Percentiles rank a stretch among this genome's conserved stretches.
Evolutionary conservation across 345 rosid species (phyloP).

Genomic region (Nasturtium officinale): DNA sequence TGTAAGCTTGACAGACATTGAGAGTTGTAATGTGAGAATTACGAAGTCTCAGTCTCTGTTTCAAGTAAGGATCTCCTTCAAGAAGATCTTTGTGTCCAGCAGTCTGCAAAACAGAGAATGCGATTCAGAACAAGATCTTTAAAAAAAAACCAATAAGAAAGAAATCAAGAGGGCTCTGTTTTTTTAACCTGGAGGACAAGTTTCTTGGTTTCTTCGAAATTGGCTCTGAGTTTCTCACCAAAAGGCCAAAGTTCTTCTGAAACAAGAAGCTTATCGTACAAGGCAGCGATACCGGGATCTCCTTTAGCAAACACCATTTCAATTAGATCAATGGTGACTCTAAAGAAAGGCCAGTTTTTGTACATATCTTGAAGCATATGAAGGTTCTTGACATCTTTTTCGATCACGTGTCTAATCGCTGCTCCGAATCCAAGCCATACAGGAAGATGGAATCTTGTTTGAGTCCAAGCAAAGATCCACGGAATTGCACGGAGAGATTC

Average conservation of each 20-base stretch:
- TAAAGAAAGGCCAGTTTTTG: constrained; percentile 91
- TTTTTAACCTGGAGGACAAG: constrained; percentile 77
- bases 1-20: constrained; percentile 94
- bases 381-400: constrained; percentile 74
- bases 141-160: neutral
- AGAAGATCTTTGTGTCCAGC: constrained; percentile 96
- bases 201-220: constrained; percentile 80
- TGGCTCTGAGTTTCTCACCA: constrained; percentile 66
- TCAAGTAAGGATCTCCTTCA: constrained; percentile 94
- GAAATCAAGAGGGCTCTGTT: constrained; percentile 12
- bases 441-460: constrained; percentile 97
- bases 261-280: constrained; percentile 88
- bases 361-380: constrained; percentile 89
- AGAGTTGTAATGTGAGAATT: constrained; percentile 97
- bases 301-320: constrained; percentile 99
- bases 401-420: constrained; percentile 67
- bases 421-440: constrained; percentile 98
- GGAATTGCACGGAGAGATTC: constrained; percentile 99
- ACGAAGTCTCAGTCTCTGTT: constrained; percentile 91
- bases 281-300: constrained; percentile 86
- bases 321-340: constrained; percentile 92
- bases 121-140: neutral
- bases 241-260: constrained; percentile 78
- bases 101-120: constrained; percentile 48
- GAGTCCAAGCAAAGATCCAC: constrained; percentile 99